phyloP scores from a whole-genome alignment of 2,329 filamentous ascomycete genomes.

The Sporothrix globosa region DNA sequence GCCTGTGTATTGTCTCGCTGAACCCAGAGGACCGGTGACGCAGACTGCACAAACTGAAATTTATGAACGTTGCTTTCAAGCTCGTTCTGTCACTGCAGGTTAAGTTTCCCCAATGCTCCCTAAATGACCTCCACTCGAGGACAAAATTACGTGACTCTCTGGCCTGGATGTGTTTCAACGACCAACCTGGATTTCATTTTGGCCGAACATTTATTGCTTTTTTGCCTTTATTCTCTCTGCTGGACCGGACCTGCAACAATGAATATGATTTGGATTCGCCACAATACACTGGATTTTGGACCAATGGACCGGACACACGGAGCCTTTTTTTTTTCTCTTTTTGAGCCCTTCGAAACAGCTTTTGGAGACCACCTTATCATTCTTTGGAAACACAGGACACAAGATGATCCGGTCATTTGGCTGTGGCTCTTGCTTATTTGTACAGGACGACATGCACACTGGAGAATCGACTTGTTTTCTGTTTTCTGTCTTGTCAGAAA shows the following conservation, averaged over 20 bases:
- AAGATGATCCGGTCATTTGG: conserved; percentile 26
- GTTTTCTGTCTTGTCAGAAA: conserved; percentile 16
- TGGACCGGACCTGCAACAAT: not conserved
- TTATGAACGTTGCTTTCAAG: not conserved
- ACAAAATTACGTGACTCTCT: not conserved
- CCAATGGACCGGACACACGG: not conserved
- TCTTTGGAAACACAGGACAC: conserved; percentile 33
- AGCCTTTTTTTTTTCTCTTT: not conserved
- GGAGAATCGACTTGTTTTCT: conserved; percentile 13
- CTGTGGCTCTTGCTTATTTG: not conserved
- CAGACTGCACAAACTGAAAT: conserved; percentile 23
- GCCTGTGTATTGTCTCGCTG: conserved; percentile 20
- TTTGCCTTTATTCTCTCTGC: not conserved
- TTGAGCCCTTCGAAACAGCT: not conserved
- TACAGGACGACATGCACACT: conserved; percentile 14
- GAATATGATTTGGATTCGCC: not conserved
- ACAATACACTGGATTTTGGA: conserved; percentile 1
- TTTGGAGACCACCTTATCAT: conserved; percentile 18
- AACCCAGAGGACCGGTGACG: conserved; percentile 8
- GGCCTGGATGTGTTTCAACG: not conserved
- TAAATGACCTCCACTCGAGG: not conserved
- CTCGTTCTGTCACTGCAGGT: conserved; percentile 17
- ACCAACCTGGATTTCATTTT: not conserved
- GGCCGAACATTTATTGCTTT: not conserved
- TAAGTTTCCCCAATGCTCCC: not conserved